Conservation (phyloP, 164 flowering plant species). For the Piper betle region DNA sequence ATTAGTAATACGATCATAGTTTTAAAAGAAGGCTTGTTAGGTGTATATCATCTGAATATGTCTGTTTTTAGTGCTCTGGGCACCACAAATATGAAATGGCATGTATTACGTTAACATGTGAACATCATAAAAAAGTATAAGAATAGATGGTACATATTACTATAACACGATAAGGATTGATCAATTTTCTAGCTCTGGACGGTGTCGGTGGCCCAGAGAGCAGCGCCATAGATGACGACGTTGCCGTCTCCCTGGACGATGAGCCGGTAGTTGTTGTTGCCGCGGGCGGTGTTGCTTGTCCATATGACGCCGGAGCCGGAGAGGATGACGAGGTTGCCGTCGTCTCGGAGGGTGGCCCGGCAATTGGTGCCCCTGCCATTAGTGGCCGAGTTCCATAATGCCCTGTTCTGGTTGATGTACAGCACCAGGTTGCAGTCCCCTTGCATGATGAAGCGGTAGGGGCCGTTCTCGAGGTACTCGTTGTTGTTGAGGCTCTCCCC, state of each 20-base stretch:
- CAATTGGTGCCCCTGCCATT: conserved; percentile 5
- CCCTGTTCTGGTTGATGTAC: conserved; percentile 7
- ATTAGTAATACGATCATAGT: too few species aligned
- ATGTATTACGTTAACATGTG: too few species aligned
- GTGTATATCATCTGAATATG: too few species aligned
- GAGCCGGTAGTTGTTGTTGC: conserved; percentile 13
- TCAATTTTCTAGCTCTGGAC: background rate
- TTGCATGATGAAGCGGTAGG: conserved; percentile 17
- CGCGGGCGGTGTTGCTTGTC: conserved; percentile 11
- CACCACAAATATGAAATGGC: too few species aligned
- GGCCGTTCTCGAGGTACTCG: conserved; percentile 18
- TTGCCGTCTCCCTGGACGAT: conserved; percentile 18
- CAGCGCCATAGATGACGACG: conserved; percentile 20
- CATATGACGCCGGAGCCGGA: conserved; percentile 14
- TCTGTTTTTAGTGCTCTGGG: too few species aligned
- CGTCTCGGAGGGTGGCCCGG: conserved; percentile 9
- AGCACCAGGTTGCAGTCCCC: conserved; percentile 18
- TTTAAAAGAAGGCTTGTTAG: too few species aligned
- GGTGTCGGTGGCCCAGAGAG: conserved; percentile 13
- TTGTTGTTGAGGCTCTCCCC: conserved; percentile 15
- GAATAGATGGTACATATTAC: too few species aligned
- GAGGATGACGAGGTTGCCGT: conserved; percentile 19
- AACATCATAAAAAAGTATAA: too few species aligned
- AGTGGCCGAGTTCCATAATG: conserved; percentile 4
- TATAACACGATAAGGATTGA: too few species aligned